Evolutionary conservation across 129 eudicot species (phyloP).

Genomic region (Rutidosis leptorrhynchoides): DNA sequence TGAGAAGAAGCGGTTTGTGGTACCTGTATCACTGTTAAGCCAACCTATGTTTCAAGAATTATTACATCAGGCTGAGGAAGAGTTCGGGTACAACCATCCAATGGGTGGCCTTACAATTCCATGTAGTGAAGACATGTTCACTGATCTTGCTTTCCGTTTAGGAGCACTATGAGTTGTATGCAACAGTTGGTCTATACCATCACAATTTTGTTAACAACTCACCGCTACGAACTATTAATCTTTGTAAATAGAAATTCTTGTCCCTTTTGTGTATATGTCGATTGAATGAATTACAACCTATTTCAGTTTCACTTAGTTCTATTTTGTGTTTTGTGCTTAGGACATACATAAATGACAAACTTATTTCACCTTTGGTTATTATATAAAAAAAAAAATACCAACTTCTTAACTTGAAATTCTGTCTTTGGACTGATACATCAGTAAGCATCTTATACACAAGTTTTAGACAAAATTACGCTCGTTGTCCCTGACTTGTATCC

Average conservation of each 20-base stretch:
- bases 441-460: background rate
- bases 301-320: background rate
- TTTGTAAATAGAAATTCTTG: background rate
- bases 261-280: background rate
- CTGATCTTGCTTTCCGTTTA: background rate
- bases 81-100: background rate
- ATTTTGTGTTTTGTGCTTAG: background rate
- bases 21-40: background rate
- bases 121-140: constrained; percentile 10
- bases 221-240: background rate
- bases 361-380: background rate
- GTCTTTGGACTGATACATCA: background rate
- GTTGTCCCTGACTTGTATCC: too few relatives aligned
- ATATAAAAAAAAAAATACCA: too few relatives aligned
- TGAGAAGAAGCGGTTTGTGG: background rate
- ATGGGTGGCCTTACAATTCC: background rate
- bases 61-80: background rate
- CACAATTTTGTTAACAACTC: background rate
- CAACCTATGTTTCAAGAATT: background rate
- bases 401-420: background rate
- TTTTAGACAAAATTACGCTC: too few relatives aligned
- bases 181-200: background rate
- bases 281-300: too few relatives aligned
- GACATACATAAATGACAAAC: background rate
- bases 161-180: background rate